phyloP scores from a whole-genome alignment of 106 monocot species.

The Allium cepa region DNA sequence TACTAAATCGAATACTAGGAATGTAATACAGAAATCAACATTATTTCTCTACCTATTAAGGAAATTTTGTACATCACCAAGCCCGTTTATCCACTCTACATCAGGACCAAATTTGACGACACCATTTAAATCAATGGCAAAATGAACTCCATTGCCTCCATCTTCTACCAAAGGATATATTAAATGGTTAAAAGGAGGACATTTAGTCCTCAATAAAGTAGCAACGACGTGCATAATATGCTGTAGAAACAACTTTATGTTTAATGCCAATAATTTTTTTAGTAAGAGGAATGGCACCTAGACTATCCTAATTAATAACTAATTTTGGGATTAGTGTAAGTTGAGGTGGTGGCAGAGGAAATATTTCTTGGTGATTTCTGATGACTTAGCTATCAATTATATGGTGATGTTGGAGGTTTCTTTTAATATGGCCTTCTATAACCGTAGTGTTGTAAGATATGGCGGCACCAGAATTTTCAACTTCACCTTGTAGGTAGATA shows the following conservation, averaged over 20 bases:
- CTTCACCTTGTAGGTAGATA: too few species aligned
- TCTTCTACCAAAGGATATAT: slow-evolving; percentile 94
- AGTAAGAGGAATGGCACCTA: slow-evolving; percentile 81
- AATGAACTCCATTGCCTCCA: slow-evolving; percentile 95
- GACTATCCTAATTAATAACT: slow-evolving; percentile 78
- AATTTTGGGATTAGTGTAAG: slow-evolving; percentile 62
- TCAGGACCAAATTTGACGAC: slow-evolving; percentile 82
- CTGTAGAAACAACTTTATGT: too few species aligned
- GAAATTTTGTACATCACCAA: slow-evolving; percentile 61
- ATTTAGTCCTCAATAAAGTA: slow-evolving; percentile 67
- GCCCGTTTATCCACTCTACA: too few species aligned
- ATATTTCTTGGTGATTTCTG: slow-evolving; percentile 21
- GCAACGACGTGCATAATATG: slow-evolving; percentile 84
- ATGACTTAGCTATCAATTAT: slow-evolving; percentile 57
- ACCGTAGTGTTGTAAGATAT: too few species aligned
- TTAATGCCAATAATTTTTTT: slow-evolving; percentile 56
- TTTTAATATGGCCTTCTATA: slow-evolving; percentile 64
- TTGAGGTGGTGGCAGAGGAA: slow-evolving; percentile 40
- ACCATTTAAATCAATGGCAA: slow-evolving; percentile 78
- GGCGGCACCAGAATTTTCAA: too few species aligned
- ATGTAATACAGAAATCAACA: too few species aligned
- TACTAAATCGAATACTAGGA: too few species aligned
- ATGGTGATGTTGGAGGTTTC: slow-evolving; percentile 43
- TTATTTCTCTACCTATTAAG: slow-evolving; percentile 39
- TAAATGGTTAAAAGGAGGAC: slow-evolving; percentile 68